Evolutionary conservation across 495 filamentous ascomycete genomes (phyloP), one percentile per base, ranked within the genome.

Genomic region (Neurospora sp.): DNA sequence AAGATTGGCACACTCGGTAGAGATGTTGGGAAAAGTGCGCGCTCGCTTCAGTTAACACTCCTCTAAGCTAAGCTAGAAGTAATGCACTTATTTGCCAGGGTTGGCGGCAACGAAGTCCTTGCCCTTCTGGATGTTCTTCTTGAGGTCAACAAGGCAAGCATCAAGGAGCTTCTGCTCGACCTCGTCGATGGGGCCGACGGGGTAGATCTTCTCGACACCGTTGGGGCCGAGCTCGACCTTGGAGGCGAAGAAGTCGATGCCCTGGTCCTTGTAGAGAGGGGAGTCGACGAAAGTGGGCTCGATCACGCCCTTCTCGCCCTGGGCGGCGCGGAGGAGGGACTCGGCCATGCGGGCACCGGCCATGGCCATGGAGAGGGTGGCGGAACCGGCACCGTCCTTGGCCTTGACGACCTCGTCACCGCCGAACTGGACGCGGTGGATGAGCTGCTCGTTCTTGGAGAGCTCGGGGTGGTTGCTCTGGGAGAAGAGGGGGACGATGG

Each of bases 361-460:
- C 89, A 96, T 96, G 78, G 96, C 96, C 96, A 99, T 99, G 83
- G 94, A 97, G 75, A 99, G 92, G 74, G 96, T 99, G 82, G 96
- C 96, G 74, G 96, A 98, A 77, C 96, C 96, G 79, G 95, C 94
- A 85, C 96, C 96, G 83, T 93, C 94, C 91, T 99, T 99, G 83
- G 96, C 96, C 89, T 97, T 91, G 83, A 99, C 96, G 76, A 99
- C 96, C 90, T 99, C 96, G 84, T 99, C 96, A 88, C 96, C 96
- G 84, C 96, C 96, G 85, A 98, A 99, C 87, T 99, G 96, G 78
- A 99, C 96, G 81, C 96, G 95, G 82, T 95, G 90, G 82, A 98
- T 87, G 74, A 97, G 93, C 69, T 88, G 89, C 79, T 88, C 84
- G 79, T 92, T 85, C 82, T 94, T 91, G 71, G 89, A 85, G 74